Percentiles rank a stretch among this genome's conserved stretches.
phyloP scores from a whole-genome alignment of 1,284 basidiomycete genomes.

The Erythrobasidium hasegawianum region DNA sequence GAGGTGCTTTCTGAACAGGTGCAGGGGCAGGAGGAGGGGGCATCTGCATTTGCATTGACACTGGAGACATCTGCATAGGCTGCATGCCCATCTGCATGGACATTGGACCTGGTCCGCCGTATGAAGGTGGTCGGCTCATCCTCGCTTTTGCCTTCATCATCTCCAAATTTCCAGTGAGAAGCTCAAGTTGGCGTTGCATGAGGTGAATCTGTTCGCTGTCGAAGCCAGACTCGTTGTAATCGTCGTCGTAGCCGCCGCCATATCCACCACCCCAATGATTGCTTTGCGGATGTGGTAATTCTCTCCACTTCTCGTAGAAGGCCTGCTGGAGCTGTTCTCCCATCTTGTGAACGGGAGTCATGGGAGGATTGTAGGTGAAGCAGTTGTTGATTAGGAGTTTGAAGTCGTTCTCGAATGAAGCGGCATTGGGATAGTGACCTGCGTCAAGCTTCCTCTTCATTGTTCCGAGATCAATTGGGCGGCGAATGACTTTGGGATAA shows the following conservation, averaged over 20 bases:
- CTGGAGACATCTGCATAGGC: slow-evolving; percentile 13
- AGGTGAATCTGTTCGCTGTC: slow-evolving; percentile 39
- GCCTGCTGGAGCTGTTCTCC: slow-evolving; percentile 74
- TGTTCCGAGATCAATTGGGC: slow-evolving; percentile 89
- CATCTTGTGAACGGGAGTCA: slow-evolving; percentile 77
- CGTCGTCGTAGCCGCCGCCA: background rate
- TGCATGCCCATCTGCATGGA: slow-evolving; percentile 28
- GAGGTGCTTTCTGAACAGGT: slow-evolving; percentile 8
- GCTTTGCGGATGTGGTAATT: slow-evolving; percentile 56
- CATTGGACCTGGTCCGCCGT: slow-evolving; percentile 27
- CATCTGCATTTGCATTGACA: slow-evolving; percentile 1
- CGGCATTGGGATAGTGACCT: slow-evolving; percentile 67
- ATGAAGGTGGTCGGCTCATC: slow-evolving; percentile 16
- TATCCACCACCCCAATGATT: slow-evolving; percentile 11
- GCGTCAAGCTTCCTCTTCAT: slow-evolving; percentile 78
- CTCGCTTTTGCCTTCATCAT: slow-evolving; percentile 36
- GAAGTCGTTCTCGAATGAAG: slow-evolving; percentile 84
- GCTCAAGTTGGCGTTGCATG: slow-evolving; percentile 44
- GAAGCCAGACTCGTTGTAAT: slow-evolving; percentile 1
- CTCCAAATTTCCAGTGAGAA: slow-evolving; percentile 41
- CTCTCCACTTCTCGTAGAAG: slow-evolving; percentile 87
- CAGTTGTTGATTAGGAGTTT: slow-evolving; percentile 93
- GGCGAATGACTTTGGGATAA: slow-evolving; percentile 84
- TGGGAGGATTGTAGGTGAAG: slow-evolving; percentile 82
- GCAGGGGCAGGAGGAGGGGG: slow-evolving; percentile 14